Evolutionary conservation across 2,329 filamentous ascomycete species (phyloP).

Genomic region (Ascochyta fabae): DNA sequence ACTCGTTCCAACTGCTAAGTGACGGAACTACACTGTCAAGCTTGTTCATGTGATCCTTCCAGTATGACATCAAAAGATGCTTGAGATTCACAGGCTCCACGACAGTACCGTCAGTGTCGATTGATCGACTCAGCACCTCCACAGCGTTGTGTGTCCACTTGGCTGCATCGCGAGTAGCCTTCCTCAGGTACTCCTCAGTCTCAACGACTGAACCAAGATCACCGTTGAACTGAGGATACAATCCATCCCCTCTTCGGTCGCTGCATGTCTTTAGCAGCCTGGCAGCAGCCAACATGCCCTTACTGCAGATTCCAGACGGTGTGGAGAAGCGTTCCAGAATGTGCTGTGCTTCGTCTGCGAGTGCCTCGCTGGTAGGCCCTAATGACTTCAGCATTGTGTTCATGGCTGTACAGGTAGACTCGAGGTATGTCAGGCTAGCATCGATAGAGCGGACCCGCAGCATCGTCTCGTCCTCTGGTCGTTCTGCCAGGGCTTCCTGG

Average conservation of each 20-base stretch:
- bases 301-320: conserved; percentile 21
- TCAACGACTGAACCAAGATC: conserved; percentile 30
- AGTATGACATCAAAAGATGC: conserved; percentile 12
- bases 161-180: conserved; percentile 21
- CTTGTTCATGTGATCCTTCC: conserved; percentile 10
- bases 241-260: conserved; percentile 29
- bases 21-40: conserved; percentile 12
- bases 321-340: conserved; percentile 26
- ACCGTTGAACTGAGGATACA: conserved; percentile 37
- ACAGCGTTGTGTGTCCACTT: conserved; percentile 12
- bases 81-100: conserved; percentile 9
- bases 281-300: conserved; percentile 26
- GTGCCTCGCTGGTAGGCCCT: conserved; percentile 9
- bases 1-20: conserved; percentile 68
- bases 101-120: conserved; percentile 12
- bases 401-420: conserved; percentile 26
- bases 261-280: conserved; percentile 33
- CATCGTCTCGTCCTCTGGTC: conserved; percentile 37
- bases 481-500: conserved; percentile 21
- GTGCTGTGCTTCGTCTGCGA: conserved; percentile 50
- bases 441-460: conserved; percentile 29
- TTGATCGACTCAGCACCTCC: conserved; percentile 7
- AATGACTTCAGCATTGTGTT: conserved; percentile 20
- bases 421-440: conserved; percentile 30
- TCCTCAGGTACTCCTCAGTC: conserved; percentile 27